Percentiles rank a stretch among this genome's conserved stretches.
These are phyloP conservation scores for Solanum peruvianum DNA, from an alignment of 257 asterid genomes.

Conservation along the genomic window DNA sequence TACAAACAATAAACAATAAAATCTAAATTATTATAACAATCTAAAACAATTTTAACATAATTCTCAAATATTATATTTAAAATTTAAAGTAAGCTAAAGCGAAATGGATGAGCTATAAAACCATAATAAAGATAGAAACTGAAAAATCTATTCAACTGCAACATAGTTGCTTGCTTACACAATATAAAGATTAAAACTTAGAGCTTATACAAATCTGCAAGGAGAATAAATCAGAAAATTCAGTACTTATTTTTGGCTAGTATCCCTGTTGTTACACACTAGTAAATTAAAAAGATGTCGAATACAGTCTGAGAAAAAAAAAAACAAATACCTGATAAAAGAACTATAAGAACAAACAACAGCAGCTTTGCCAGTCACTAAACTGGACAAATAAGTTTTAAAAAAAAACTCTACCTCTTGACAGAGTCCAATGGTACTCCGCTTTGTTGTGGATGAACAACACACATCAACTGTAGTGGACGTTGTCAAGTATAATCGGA, in stretches of 20 bases:
- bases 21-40: background rate
- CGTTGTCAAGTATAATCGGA: constrained; percentile 50
- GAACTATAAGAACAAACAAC: constrained; percentile 11
- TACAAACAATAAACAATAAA: background rate
- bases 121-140: background rate
- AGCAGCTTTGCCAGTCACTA: constrained; percentile 33
- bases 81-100: background rate
- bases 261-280: constrained; percentile 43
- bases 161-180: background rate
- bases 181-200: background rate
- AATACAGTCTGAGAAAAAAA: constrained; percentile 35
- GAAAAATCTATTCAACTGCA: background rate
- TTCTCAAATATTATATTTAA: background rate
- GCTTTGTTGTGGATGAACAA: constrained; percentile 32
- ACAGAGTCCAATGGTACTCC: constrained; percentile 19
- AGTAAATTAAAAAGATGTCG: constrained; percentile 36
- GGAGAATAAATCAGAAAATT: constrained; percentile 16
- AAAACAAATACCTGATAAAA: constrained; percentile 23
- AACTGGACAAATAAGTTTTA: constrained; percentile 15
- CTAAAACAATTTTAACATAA: background rate
- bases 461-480: constrained; percentile 30
- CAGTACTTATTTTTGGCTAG: constrained; percentile 36
- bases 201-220: background rate
- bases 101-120: background rate
- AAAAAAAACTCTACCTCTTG: constrained; percentile 36